These are phyloP conservation scores for Trichoderma sp. DNA, from an alignment of 2,329 filamentous ascomycete genomes.

Conservation along the genomic window DNA sequence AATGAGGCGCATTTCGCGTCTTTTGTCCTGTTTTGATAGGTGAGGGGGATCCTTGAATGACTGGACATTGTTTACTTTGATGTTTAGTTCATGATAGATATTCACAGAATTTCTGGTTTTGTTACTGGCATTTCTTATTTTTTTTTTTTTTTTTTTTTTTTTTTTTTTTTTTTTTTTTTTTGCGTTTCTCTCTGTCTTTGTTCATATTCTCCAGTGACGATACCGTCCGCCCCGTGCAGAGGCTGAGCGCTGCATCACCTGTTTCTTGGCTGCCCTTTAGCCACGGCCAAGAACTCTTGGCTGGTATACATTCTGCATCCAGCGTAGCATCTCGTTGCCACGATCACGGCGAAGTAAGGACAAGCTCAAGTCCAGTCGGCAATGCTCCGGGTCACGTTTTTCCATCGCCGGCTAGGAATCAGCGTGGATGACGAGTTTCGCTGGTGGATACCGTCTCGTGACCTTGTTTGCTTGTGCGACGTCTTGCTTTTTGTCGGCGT, in stretches of 20 bases:
- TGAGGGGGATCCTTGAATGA: background rate
- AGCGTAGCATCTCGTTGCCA: background rate
- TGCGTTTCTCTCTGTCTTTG: background rate
- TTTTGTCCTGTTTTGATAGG: background rate
- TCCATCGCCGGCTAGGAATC: too few species aligned
- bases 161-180: too few species aligned
- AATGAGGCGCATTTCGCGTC: background rate
- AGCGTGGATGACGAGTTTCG: too few species aligned
- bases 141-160: too few species aligned
- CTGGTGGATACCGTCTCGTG: too few species aligned
- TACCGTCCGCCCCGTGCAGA: background rate
- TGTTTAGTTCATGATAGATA: background rate
- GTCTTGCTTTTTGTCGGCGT: too few species aligned
- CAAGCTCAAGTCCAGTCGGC: too few species aligned
- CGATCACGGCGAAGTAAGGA: background rate
- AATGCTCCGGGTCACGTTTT: too few species aligned
- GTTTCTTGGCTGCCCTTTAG: constrained; percentile 14
- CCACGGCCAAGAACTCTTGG: background rate
- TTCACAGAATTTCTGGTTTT: background rate
- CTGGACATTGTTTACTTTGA: background rate
- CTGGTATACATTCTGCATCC: background rate
- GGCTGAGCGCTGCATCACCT: background rate
- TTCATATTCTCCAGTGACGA: background rate
- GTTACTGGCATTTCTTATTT: background rate
- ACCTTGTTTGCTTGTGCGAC: too few species aligned